These are phyloP conservation scores for Pyrenochaeta sp. DNA, from an alignment of 2,329 filamentous ascomycete species.

Conservation along the genomic window DNA sequence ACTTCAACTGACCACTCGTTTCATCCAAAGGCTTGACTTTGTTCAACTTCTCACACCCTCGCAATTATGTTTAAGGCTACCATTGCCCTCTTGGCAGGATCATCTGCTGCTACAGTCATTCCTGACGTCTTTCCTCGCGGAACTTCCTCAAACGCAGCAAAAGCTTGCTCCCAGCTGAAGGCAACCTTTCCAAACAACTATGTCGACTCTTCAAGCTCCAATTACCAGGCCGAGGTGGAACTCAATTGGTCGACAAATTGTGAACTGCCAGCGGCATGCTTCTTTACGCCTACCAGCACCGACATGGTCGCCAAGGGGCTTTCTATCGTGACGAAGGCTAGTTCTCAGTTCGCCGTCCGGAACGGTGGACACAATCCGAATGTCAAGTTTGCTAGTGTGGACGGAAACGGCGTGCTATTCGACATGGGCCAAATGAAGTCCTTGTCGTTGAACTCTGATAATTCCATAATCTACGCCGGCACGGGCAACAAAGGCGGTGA, in stretches of 20 bases:
- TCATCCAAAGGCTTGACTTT: background rate
- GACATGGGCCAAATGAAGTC: slow-evolving; percentile 6
- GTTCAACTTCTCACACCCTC: background rate
- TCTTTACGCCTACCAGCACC: slow-evolving; percentile 2
- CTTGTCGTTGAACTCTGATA: background rate
- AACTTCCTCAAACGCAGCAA: background rate
- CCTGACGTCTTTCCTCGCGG: slow-evolving; percentile 1
- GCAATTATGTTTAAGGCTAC: background rate
- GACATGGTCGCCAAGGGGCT: slow-evolving; percentile 3
- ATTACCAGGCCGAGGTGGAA: background rate
- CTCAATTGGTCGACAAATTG: slow-evolving; percentile 7
- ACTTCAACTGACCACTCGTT: background rate
- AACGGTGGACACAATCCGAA: slow-evolving; percentile 7
- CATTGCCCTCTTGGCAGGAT: background rate
- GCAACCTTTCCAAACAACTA: slow-evolving; percentile 4
- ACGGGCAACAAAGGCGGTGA: slow-evolving; percentile 6
- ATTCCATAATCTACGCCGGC: slow-evolving; percentile 1
- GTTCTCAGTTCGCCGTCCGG: slow-evolving; percentile 2
- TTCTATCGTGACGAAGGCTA: slow-evolving; percentile 3
- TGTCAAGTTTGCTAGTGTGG: slow-evolving; percentile 6
- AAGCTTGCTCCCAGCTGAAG: slow-evolving; percentile 5
- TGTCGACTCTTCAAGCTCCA: slow-evolving; percentile 2
- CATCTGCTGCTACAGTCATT: slow-evolving; percentile 1
- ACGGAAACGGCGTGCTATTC: slow-evolving; percentile 2
- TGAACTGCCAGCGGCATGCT: slow-evolving; percentile 4